These are phyloP conservation scores for Paramecium sexaurelia DNA, from an alignment of 73 alveolate genomes.

Conservation along the genomic window DNA sequence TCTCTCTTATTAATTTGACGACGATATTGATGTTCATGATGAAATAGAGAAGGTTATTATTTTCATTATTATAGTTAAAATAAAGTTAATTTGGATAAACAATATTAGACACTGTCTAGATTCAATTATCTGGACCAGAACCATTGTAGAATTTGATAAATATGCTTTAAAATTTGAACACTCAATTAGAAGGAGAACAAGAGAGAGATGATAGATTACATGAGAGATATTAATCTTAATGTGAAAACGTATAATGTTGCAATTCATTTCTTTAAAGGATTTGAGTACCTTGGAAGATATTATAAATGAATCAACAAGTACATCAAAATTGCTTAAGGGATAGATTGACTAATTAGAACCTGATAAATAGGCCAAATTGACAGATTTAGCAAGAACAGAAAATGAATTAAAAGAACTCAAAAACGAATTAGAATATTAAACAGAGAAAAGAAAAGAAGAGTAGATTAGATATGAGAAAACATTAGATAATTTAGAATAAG, in stretches of 20 bases:
- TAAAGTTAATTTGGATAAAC: conserved; percentile 47
- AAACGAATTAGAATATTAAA: conserved; percentile 47
- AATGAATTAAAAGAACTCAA: conserved; percentile 35
- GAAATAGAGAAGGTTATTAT: conserved; percentile 18
- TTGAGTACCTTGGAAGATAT: conserved; percentile 18
- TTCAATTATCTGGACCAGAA: conserved; percentile 43
- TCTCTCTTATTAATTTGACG: neutral
- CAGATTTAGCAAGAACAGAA: conserved; percentile 36
- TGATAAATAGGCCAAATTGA: conserved; percentile 24
- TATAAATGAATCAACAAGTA: conserved; percentile 48
- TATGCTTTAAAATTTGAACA: neutral
- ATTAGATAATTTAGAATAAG: conserved; percentile 48
- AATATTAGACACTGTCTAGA: neutral
- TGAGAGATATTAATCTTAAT: neutral
- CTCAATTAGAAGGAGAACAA: conserved; percentile 55
- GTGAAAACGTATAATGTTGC: conserved; percentile 44
- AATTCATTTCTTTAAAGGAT: conserved; percentile 24
- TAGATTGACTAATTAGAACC: conserved; percentile 26
- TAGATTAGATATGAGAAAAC: conserved; percentile 26
- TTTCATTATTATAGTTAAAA: neutral
- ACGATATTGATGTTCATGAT: conserved; percentile 2
- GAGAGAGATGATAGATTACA: conserved; percentile 46
- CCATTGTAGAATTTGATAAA: conserved; percentile 47
- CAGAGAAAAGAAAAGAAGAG: conserved; percentile 41
- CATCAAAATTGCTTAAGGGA: conserved; percentile 37